phyloP scores from a whole-genome alignment of 495 filamentous ascomycete species.

The Xylaria cubensis region DNA sequence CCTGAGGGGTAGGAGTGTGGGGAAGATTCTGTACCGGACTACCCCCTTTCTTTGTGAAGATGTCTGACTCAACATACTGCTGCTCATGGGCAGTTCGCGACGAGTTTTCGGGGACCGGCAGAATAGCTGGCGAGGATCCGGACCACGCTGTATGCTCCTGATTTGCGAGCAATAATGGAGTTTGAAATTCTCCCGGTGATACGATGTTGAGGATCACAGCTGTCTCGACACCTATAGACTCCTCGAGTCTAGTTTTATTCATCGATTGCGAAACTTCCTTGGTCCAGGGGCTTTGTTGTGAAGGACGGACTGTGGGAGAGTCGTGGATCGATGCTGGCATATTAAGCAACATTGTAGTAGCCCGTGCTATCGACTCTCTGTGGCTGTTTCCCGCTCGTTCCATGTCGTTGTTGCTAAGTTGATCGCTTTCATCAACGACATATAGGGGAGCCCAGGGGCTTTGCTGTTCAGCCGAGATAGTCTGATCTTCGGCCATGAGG shows the following conservation, averaged over 20 bases:
- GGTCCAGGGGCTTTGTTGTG: conserved; percentile 41
- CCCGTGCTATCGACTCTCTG: background rate
- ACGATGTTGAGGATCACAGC: background rate
- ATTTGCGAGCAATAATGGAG: conserved; percentile 10
- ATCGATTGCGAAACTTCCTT: conserved; percentile 5
- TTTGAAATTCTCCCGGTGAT: conserved; percentile 11
- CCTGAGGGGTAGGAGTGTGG: conserved; percentile 16
- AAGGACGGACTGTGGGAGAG: conserved; percentile 28
- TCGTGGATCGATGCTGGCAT: background rate
- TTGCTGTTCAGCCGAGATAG: conserved; percentile 9
- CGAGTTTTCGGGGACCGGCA: background rate
- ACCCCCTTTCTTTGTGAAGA: background rate
- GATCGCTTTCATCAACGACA: background rate
- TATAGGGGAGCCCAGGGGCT: background rate
- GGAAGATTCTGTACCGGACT: background rate
- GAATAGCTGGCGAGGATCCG: background rate
- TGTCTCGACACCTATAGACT: background rate
- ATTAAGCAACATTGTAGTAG: background rate
- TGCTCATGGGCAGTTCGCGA: background rate
- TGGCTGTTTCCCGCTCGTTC: background rate
- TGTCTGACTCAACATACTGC: background rate
- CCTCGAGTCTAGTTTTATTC: background rate
- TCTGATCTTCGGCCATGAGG: background rate
- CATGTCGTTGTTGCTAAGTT: background rate
- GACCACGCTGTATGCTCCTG: background rate